phyloP scores from a whole-genome alignment of 2,329 filamentous ascomycete genomes.

The Neofusicoccum sp. region DNA sequence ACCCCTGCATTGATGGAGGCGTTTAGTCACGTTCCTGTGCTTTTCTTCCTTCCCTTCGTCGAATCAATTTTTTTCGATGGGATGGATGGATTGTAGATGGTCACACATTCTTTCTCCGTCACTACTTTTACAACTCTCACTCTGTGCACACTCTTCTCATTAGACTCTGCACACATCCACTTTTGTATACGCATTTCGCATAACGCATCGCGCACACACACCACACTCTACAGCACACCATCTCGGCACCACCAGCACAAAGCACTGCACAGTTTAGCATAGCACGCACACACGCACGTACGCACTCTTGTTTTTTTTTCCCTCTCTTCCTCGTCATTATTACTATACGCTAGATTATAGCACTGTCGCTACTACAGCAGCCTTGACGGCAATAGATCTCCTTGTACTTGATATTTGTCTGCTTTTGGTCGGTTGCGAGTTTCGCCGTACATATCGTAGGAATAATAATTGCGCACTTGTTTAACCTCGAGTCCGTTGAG shows the following conservation, averaged over 20 bases:
- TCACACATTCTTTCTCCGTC: too few relatives aligned
- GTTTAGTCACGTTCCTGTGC: slow-evolving; percentile 8
- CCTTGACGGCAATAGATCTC: not conserved
- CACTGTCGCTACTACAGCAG: not conserved
- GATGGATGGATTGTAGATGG: slow-evolving; percentile 5
- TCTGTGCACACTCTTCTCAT: too few relatives aligned
- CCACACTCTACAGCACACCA: too few relatives aligned
- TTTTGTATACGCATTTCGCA: too few relatives aligned
- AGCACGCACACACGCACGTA: not conserved
- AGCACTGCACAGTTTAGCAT: too few relatives aligned
- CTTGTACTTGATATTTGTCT: too few relatives aligned
- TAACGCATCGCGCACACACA: too few relatives aligned
- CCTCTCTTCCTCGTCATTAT: not conserved
- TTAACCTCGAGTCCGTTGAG: too few relatives aligned
- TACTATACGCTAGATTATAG: not conserved
- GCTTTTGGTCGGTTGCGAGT: not conserved
- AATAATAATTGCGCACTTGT: too few relatives aligned
- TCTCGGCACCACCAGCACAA: too few relatives aligned
- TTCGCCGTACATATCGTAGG: not conserved
- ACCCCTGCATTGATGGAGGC: slow-evolving; percentile 15
- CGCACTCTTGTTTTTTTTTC: not conserved
- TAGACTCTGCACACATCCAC: too few relatives aligned
- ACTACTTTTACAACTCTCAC: too few relatives aligned
- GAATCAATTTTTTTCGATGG: not conserved
- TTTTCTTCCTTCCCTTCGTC: not conserved